A percentile compares a stretch with the other conserved stretches of the same genome.
These are phyloP conservation scores for Psilocybe subaeruginosa DNA, from an alignment of 768 basidiomycete genomes.

Conservation along the genomic window DNA sequence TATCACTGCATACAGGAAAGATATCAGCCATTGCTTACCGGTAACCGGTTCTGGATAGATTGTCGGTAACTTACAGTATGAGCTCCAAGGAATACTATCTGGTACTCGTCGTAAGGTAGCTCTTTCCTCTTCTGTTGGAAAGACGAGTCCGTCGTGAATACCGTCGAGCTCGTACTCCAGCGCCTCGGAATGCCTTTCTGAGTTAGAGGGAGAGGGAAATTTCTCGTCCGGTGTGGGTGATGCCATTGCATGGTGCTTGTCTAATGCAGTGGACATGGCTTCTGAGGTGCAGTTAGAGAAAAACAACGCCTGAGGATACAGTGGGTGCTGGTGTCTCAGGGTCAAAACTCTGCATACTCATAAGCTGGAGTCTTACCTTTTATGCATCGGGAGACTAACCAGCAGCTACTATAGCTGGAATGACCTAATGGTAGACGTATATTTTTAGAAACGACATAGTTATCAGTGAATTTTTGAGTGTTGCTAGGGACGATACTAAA, in stretches of 20 bases:
- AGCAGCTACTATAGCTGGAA: not conserved
- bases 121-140: slow-evolving; percentile 67
- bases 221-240: not conserved
- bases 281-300: not conserved
- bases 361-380: not conserved
- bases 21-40: slow-evolving; percentile 21
- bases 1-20: slow-evolving; percentile 45
- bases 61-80: slow-evolving; percentile 45
- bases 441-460: not conserved
- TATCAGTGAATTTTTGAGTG: not conserved
- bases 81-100: slow-evolving; percentile 60
- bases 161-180: slow-evolving; percentile 37
- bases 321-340: not conserved
- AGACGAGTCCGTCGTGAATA: slow-evolving; percentile 56
- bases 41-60: slow-evolving; percentile 30
- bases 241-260: not conserved
- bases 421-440: not conserved
- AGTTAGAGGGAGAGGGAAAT: not conserved
- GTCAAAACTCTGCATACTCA: not conserved
- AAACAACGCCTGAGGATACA: not conserved
- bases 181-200: slow-evolving; percentile 36
- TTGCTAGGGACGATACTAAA: not conserved
- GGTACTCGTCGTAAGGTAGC: slow-evolving; percentile 61
- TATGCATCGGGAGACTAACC: not conserved
- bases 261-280: not conserved